Evolutionary conservation across 176 grass and related monocot genomes (phyloP), one percentile per base, ranked within the genome.

Genomic region (Hsuehochloa calcarea): DNA sequence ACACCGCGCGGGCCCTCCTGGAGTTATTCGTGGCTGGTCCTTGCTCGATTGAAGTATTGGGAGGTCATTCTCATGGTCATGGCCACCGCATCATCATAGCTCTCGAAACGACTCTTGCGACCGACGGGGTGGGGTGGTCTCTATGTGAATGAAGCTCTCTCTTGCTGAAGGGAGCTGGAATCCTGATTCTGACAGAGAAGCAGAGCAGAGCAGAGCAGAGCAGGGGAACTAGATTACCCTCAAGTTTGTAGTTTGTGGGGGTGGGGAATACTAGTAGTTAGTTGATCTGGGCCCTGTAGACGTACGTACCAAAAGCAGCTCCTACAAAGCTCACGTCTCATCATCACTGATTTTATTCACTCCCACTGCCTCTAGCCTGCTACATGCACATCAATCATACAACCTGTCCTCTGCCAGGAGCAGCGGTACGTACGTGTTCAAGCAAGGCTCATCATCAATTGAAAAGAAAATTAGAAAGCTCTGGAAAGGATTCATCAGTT

Each of bases 261-360:
- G 72, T 71, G 68, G 68, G 17, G 50, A 52, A 19, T 0, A 22
- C 31, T 34, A 34, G 31, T 34, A 34, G 27, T 5, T 41, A n/a
- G n/a, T n/a, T n/a, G 19, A 27, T 44, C 37, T 78, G 74, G 74
- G 74, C 54, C 74, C 52, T 68, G 34, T 13, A 77, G 74, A 58
- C 51, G 15, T 16, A 67, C 3, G 64, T 67, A 65, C 9, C 9
- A 35, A 11, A 54, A 58, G 51, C 49, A 34, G 51, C 45, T 50
- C 70, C 25, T 38, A 26, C 19, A 9, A 15, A 62, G 35, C 41
- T 59, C 35, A 59, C 16, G 35, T 39, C 20, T 64, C 59, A 79
- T 79, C 58, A 79, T 79, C 46, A 34, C 76, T 34, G 59, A 65
- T 79, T 65, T 31, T 34, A 65, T 79, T 79, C 76, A 60, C 25